These are phyloP conservation scores for Rhizophagus clarus DNA, from an alignment of 192 early-diverging fungal genomes.

Conservation along the genomic window DNA sequence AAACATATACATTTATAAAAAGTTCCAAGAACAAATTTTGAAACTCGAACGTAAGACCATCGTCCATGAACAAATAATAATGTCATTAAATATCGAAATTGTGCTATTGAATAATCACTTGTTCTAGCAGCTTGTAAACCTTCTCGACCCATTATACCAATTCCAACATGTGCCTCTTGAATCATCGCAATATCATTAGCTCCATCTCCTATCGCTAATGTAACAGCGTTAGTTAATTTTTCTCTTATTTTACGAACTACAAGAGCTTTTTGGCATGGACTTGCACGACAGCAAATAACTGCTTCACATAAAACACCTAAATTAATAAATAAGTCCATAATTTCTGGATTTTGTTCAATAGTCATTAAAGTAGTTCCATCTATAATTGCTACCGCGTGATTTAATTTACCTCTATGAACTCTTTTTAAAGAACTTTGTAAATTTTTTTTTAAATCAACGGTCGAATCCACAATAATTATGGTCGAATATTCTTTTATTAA, in stretches of 20 bases:
- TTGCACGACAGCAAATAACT: conserved; percentile 93
- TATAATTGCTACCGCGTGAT: conserved; percentile 50
- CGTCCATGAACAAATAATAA: conserved; percentile 90
- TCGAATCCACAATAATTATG: conserved; percentile 47
- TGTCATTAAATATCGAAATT: conserved; percentile 81
- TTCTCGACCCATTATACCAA: conserved; percentile 89
- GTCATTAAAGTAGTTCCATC: conserved; percentile 45
- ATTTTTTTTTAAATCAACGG: conserved; percentile 38
- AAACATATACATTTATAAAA: conserved; percentile 89
- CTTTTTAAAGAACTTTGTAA: conserved; percentile 41
- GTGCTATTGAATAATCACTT: conserved; percentile 86
- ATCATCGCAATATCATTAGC: conserved; percentile 98
- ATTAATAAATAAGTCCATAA: conserved; percentile 67
- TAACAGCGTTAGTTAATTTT: conserved; percentile 53
- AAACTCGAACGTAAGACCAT: conserved; percentile 84
- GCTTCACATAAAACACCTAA: conserved; percentile 75
- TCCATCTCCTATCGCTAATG: conserved; percentile 91
- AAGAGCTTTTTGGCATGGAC: conserved; percentile 87
- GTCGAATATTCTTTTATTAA: conserved; percentile 58
- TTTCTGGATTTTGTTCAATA: conserved; percentile 51
- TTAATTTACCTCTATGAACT: conserved; percentile 39
- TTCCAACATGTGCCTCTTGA: conserved; percentile 88
- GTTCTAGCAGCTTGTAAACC: conserved; percentile 85
- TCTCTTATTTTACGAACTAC: conserved; percentile 73
- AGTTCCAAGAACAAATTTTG: conserved; percentile 78